Evolutionary conservation across 2,329 filamentous ascomycete genomes (phyloP).

Genomic region (Aschersonia sp.): DNA sequence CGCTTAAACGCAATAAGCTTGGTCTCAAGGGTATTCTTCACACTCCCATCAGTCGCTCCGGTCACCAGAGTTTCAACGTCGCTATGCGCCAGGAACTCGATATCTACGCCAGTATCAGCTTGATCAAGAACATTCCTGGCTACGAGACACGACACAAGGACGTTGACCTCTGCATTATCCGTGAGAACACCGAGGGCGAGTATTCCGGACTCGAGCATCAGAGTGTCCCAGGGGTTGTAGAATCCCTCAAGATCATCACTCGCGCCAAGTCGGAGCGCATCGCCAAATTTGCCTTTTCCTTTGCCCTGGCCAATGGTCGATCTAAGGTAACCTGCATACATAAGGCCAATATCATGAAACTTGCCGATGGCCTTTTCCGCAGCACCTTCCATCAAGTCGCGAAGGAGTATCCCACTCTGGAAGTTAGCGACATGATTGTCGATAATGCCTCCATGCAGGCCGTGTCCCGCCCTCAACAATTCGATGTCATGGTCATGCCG

Average conservation of each 20-base stretch:
- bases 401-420: conserved; percentile 88
- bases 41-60: conserved; percentile 90
- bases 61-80: conserved; percentile 99
- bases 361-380: conserved; percentile 96
- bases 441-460: conserved; percentile 99
- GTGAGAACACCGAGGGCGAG: conserved; percentile 99
- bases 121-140: conserved; percentile 99
- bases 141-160: conserved; percentile 95
- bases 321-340: conserved; percentile 99
- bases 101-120: conserved; percentile 94
- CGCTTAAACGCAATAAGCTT: conserved; percentile 95
- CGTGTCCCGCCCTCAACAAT: conserved; percentile 90
- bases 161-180: conserved; percentile 98
- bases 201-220: conserved; percentile 99
- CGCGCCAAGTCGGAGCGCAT: conserved; percentile 98
- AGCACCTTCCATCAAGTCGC: conserved; percentile 89
- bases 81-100: conserved; percentile 98
- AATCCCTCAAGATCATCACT: conserved; percentile 99
- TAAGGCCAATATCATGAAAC: conserved; percentile 99
- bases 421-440: conserved; percentile 99
- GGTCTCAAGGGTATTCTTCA: conserved; percentile 98
- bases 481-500: conserved; percentile 99
- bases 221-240: conserved; percentile 88
- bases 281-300: conserved; percentile 95
- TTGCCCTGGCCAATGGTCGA: conserved; percentile 95